phyloP scores from a whole-genome alignment of 108 stramenopile species.

The Nitzschia inconspicua region DNA sequence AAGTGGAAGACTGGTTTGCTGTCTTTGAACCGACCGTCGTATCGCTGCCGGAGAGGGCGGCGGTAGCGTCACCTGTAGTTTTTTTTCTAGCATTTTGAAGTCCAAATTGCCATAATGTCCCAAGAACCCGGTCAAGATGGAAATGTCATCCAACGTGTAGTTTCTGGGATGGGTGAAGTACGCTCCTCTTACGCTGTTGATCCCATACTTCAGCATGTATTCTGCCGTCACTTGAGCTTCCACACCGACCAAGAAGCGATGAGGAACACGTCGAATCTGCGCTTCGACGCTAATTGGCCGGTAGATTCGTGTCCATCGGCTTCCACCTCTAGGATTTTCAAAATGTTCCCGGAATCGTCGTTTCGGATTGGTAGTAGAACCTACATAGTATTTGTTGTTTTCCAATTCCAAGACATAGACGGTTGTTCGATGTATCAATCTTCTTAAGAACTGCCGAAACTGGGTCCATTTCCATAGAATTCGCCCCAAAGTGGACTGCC shows the following conservation, averaged over 20 bases:
- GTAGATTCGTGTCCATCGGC: constrained; percentile 52
- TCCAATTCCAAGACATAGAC: constrained; percentile 64
- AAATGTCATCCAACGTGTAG: constrained; percentile 42
- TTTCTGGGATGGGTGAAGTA: constrained; percentile 43
- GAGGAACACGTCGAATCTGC: constrained; percentile 48
- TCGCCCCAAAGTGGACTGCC: constrained; percentile 37
- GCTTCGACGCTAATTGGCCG: constrained; percentile 38
- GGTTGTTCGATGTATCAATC: constrained; percentile 17
- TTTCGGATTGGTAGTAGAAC: constrained; percentile 50
- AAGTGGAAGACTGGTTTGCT: not conserved
- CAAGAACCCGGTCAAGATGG: constrained; percentile 46
- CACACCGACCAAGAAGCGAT: constrained; percentile 42
- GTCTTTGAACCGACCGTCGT: not conserved
- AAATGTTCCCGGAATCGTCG: constrained; percentile 45
- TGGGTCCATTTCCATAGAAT: constrained; percentile 30
- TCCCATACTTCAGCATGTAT: constrained; percentile 47
- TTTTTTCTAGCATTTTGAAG: constrained; percentile 33
- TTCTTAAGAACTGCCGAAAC: not conserved
- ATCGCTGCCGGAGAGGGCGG: not conserved
- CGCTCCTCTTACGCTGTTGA: constrained; percentile 66
- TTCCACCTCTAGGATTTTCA: constrained; percentile 23
- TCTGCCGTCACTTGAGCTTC: constrained; percentile 60
- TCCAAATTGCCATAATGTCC: constrained; percentile 67
- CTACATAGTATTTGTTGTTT: constrained; percentile 62
- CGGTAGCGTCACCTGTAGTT: not conserved